Evolutionary conservation across 129 eudicot species (phyloP).

Genomic region (Escallonia rubra): DNA sequence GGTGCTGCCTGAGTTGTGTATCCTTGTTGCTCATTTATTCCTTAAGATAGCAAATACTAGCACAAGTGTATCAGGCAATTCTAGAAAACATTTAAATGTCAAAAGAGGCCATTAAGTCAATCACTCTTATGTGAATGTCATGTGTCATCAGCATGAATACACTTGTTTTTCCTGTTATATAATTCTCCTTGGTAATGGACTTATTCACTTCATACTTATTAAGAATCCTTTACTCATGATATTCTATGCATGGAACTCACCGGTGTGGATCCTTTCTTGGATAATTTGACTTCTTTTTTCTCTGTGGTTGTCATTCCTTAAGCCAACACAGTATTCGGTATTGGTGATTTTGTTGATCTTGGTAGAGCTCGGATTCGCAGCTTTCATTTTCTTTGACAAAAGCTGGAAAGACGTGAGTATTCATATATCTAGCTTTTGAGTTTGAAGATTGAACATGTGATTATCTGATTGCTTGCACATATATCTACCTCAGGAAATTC

Average conservation of each 20-base stretch:
- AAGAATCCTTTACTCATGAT: not conserved
- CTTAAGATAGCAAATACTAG: not conserved
- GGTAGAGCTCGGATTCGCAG: conserved; percentile 74
- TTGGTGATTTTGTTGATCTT: conserved; percentile 66
- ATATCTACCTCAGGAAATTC: conserved; percentile 57
- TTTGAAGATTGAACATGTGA: not conserved
- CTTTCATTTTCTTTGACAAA: conserved; percentile 81
- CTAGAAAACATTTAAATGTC: not conserved
- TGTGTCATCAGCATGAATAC: not conserved
- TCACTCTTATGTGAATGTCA: not conserved
- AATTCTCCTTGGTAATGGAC: not conserved
- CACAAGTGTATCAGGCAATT: no score
- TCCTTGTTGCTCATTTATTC: conserved; percentile 32
- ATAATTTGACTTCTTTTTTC: not conserved
- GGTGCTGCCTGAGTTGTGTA: conserved; percentile 92
- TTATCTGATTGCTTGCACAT: conserved; percentile 5
- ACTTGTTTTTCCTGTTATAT: not conserved
- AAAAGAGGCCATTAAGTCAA: not conserved
- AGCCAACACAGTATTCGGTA: conserved; percentile 57
- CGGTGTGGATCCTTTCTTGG: not conserved
- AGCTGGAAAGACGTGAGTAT: conserved; percentile 79
- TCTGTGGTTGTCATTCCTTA: conserved; percentile 36
- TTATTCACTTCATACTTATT: not conserved
- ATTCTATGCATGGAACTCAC: no score
- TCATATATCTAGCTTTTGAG: not conserved